Evolutionary conservation across 768 basidiomycete species (phyloP).

Genomic region (Podaxis sp.): DNA sequence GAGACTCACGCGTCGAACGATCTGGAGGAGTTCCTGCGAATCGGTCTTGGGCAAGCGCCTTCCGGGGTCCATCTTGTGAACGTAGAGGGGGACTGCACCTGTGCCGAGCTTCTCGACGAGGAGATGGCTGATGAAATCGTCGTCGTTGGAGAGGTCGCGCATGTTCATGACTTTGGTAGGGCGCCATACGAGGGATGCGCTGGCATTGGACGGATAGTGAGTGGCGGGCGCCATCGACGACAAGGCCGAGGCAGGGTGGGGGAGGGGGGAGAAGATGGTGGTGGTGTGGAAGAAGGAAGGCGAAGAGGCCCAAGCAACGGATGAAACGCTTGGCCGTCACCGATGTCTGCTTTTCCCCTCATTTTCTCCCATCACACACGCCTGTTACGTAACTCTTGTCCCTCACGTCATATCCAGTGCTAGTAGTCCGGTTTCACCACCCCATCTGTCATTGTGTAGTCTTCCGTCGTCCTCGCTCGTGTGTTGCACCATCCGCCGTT

Average conservation of each 20-base stretch:
- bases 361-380: constrained; percentile 5
- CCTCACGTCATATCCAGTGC: neutral
- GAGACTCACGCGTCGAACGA: constrained; percentile 72
- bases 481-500: neutral
- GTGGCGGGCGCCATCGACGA: constrained; percentile 18
- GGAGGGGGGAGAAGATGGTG: constrained; percentile 19
- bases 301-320: neutral
- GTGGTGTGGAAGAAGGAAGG: constrained; percentile 23
- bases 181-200: constrained; percentile 56
- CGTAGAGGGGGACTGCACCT: constrained; percentile 73
- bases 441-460: neutral
- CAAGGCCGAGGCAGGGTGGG: constrained; percentile 20
- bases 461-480: neutral
- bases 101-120: constrained; percentile 89
- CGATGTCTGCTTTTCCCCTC: constrained; percentile 2
- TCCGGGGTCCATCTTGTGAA: constrained; percentile 87
- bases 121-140: constrained; percentile 88
- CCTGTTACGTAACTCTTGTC: constrained; percentile 25
- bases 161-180: constrained; percentile 90
- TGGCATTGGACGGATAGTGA: constrained; percentile 20
- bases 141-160: constrained; percentile 86
- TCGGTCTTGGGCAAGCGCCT: constrained; percentile 77
- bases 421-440: neutral
- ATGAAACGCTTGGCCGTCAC: neutral
- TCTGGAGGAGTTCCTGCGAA: constrained; percentile 62